Evolutionary conservation across 148 eudicot genomes (phyloP).

Genomic region (Tetragonia tetragonoides): DNA sequence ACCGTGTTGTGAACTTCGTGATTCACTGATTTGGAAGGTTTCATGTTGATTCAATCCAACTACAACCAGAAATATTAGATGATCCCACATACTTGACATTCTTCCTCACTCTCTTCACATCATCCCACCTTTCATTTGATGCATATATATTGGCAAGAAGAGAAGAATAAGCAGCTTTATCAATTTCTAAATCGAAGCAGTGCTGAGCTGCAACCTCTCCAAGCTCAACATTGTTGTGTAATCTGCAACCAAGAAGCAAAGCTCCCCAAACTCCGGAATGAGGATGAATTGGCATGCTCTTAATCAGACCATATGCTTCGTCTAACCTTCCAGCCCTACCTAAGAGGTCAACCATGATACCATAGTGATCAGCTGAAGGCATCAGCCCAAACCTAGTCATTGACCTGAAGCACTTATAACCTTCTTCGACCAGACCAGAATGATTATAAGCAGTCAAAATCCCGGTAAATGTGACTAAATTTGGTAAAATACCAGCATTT

Average conservation of each 20-base stretch:
- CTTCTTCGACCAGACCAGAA: slow-evolving; percentile 80
- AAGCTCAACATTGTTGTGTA: slow-evolving; percentile 67
- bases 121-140: slow-evolving; percentile 75
- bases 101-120: slow-evolving; percentile 52
- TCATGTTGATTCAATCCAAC: slow-evolving; percentile 49
- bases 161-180: slow-evolving; percentile 57
- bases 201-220: slow-evolving; percentile 74
- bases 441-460: slow-evolving; percentile 72
- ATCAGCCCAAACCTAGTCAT: slow-evolving; percentile 49
- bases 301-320: slow-evolving; percentile 68
- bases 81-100: slow-evolving; percentile 35
- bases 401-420: slow-evolving; percentile 53
- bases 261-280: slow-evolving; percentile 94
- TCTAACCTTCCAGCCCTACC: slow-evolving; percentile 68
- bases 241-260: slow-evolving; percentile 69
- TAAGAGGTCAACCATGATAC: slow-evolving; percentile 73
- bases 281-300: slow-evolving; percentile 72
- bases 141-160: slow-evolving; percentile 72
- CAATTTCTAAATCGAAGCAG: slow-evolving; percentile 61
- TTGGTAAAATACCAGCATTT: slow-evolving; percentile 44
- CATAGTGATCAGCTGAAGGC: slow-evolving; percentile 72
- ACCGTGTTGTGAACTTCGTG: neutral
- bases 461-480: slow-evolving; percentile 64
- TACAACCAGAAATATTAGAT: slow-evolving; percentile 59
- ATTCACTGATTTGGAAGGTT: neutral